Percentiles rank a stretch among this genome's conserved stretches.
Conservation (phyloP, 2,329 filamentous ascomycete genomes). For the Lachnellula suecica region DNA sequence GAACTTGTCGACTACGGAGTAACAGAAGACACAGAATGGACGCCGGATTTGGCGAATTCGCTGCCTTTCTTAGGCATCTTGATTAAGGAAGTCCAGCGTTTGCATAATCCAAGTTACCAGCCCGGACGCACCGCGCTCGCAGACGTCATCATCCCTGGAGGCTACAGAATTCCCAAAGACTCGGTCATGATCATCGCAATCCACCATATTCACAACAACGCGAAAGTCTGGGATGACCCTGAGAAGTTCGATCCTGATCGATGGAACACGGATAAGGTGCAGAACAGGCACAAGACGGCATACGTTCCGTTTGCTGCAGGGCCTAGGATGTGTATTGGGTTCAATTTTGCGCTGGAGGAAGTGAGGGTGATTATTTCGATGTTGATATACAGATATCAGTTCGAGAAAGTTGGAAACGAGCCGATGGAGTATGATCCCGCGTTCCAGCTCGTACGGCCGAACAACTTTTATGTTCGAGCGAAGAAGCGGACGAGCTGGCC, state of each 20-base stretch:
- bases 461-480: conserved; percentile 34
- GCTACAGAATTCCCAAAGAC: conserved; percentile 42
- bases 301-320: conserved; percentile 39
- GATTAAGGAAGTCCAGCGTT: conserved; percentile 45
- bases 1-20: conserved; percentile 41
- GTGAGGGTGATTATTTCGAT: conserved; percentile 38
- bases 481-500: conserved; percentile 23
- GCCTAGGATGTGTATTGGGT: conserved; percentile 38
- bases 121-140: conserved; percentile 43
- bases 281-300: conserved; percentile 17
- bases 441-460: conserved; percentile 40
- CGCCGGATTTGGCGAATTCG: conserved; percentile 34
- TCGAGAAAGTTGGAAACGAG: conserved; percentile 32
- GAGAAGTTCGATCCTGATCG: conserved; percentile 21
- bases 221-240: conserved; percentile 20
- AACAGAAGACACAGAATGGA: conserved; percentile 32
- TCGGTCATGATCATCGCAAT: conserved; percentile 21
- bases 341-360: conserved; percentile 41
- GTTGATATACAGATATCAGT: conserved; percentile 38
- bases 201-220: conserved; percentile 23
- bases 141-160: conserved; percentile 44
- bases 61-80: conserved; percentile 40
- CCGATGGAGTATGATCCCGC: conserved; percentile 39
- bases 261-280: conserved; percentile 20
- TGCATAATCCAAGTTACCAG: conserved; percentile 47